Conservation (phyloP, 2,329 filamentous ascomycete species). For the Neobulgaria alba region DNA sequence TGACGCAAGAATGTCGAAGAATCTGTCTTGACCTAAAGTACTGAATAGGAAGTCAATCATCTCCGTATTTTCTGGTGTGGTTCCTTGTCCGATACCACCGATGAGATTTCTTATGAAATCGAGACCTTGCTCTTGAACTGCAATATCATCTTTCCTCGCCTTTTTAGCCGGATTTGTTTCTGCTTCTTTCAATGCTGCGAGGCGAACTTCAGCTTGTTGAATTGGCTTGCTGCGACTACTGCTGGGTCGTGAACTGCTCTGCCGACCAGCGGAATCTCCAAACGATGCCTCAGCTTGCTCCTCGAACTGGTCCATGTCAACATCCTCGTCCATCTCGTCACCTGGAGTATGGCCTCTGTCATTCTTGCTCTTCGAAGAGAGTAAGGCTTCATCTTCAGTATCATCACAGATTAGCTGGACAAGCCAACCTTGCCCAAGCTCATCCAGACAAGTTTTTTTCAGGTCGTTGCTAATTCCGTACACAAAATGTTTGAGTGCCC, state of each 20-base stretch:
- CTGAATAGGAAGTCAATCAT: conserved; percentile 83
- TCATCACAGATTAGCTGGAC: conserved; percentile 66
- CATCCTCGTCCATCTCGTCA: conserved; percentile 48
- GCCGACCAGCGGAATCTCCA: conserved; percentile 13
- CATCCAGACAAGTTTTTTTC: conserved; percentile 70
- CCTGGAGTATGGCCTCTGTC: conserved; percentile 10
- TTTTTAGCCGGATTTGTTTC: conserved; percentile 61
- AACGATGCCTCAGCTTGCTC: conserved; percentile 29
- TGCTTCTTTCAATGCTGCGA: conserved; percentile 48
- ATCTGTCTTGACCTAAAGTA: conserved; percentile 63
- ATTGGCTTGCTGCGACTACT: conserved; percentile 30
- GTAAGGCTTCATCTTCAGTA: conserved; percentile 43
- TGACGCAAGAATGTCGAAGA: conserved; percentile 73
- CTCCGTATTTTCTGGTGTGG: conserved; percentile 42
- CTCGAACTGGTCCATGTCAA: conserved; percentile 45
- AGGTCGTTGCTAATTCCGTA: conserved; percentile 60
- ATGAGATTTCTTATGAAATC: conserved; percentile 88
- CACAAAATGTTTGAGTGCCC: conserved; percentile 89
- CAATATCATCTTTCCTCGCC: conserved; percentile 67
- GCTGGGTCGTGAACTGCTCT: conserved; percentile 20
- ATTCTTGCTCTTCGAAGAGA: conserved; percentile 29
- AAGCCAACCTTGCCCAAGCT: conserved; percentile 72
- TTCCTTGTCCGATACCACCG: conserved; percentile 46
- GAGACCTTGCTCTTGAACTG: conserved; percentile 84
- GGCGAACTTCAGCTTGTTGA: conserved; percentile 41